Conservation (phyloP, 768 basidiomycete genomes). For the Tephrocybe sp. region DNA sequence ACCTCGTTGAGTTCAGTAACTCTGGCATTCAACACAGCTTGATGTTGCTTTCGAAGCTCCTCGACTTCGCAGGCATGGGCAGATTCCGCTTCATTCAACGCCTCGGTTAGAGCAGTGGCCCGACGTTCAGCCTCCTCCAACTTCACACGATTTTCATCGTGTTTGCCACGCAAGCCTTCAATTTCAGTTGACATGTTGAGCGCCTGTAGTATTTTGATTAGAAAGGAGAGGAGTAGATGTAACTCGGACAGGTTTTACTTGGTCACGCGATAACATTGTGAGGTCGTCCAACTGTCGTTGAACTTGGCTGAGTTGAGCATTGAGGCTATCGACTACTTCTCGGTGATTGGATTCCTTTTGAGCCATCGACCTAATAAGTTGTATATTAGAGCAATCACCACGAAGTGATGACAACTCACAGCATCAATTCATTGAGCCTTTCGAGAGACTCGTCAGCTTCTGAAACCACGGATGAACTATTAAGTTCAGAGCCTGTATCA, state of each 20-base stretch:
- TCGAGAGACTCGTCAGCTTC: conserved; percentile 72
- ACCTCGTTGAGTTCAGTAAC: conserved; percentile 38
- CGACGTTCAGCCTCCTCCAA: conserved; percentile 56
- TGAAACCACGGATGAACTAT: conserved; percentile 35
- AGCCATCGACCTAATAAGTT: conserved; percentile 79
- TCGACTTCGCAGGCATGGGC: conserved; percentile 42
- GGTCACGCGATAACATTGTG: conserved; percentile 76
- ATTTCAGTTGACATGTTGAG: conserved; percentile 88
- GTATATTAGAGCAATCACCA: conserved; percentile 10
- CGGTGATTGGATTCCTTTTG: conserved; percentile 92
- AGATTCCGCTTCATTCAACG: conserved; percentile 25
- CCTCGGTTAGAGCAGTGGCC: conserved; percentile 51
- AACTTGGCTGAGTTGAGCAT: conserved; percentile 61
- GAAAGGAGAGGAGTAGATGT: not conserved
- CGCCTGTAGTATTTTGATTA: conserved; percentile 40
- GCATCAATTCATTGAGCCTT: conserved; percentile 88
- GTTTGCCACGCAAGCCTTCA: conserved; percentile 65
- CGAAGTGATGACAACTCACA: conserved; percentile 46
- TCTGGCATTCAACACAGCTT: conserved; percentile 24
- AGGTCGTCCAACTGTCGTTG: conserved; percentile 82
- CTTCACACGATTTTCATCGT: conserved; percentile 47
- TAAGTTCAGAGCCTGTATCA: conserved; percentile 36
- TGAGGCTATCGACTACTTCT: conserved; percentile 73
- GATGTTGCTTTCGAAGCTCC: conserved; percentile 36
- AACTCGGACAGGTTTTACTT: conserved; percentile 45